Evolutionary conservation across 768 basidiomycete species (phyloP), one percentile per base, ranked within the genome.

Genomic region (Clitopilus hobsonii): DNA sequence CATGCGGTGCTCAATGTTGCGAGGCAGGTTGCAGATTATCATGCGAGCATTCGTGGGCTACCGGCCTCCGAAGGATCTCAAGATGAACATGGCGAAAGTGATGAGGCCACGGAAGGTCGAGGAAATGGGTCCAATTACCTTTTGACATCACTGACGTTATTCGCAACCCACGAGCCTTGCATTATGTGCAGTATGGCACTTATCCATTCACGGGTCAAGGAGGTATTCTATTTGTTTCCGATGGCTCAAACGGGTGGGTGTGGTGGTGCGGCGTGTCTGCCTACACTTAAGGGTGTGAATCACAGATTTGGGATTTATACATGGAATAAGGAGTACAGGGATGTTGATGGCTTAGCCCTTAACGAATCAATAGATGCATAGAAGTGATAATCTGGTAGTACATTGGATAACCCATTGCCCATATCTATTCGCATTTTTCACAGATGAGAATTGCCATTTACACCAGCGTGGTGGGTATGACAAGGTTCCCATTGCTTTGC

Each of bases 101-200:
- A 49, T 3, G 22, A 16, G 11, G n/a, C 48, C 22, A 6, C 48
- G 5, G 48, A 51, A 32, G 30, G 16, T 13, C 27, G 26, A 32
- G n/a, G 62, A 53, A 92, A 91, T 60, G 88, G 91, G 13, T 73
- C 85, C 1, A 87, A 89, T 64, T 99, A 99, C 69, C 85, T 98
- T 41, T 78, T 98, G 23, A 98, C 94, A 0, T 84, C 85, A 1
- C 79, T 85, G 16, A 84, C 86, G 1, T 75, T 98, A 23, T 98
- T 98, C 74, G 83, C 85, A 52, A 92, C 93, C 8, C 96, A 99
- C 70, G 97, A 99, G 62, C 97, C 97, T 0, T 99, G 97, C 62
- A 81, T 99, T 54, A 94, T 98, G 92, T 99, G 97, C 68, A 84
- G 86, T 62, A 99, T 99, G 97, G 92, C 94, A 1, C 72, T 98